Conservation (phyloP, 2,329 filamentous ascomycete species). For the Alternaria atra region DNA sequence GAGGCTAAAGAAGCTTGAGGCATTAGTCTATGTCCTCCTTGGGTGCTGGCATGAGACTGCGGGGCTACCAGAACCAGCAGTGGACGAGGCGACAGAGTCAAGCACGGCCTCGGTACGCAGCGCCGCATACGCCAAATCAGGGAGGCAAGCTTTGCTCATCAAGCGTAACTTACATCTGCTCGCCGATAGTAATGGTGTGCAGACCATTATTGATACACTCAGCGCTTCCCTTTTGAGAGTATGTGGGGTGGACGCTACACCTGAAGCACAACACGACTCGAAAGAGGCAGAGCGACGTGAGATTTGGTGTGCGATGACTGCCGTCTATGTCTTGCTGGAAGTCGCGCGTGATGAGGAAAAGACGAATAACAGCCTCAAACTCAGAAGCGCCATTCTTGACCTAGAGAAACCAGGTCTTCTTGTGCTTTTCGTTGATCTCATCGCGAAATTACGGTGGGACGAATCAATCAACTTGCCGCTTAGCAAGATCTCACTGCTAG, state of each 20-base stretch:
- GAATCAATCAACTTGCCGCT: slow-evolving; percentile 67
- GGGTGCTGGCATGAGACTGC: slow-evolving; percentile 62
- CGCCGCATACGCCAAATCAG: slow-evolving; percentile 43
- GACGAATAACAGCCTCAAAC: slow-evolving; percentile 61
- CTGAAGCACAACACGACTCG: slow-evolving; percentile 40
- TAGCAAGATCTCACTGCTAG: slow-evolving; percentile 72
- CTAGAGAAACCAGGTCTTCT: slow-evolving; percentile 68
- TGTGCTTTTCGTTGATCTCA: slow-evolving; percentile 73
- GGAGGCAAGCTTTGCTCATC: slow-evolving; percentile 56
- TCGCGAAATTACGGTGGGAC: slow-evolving; percentile 64
- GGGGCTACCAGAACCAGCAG: slow-evolving; percentile 40
- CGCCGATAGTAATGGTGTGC: slow-evolving; percentile 52
- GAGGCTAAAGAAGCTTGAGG: slow-evolving; percentile 52
- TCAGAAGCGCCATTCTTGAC: slow-evolving; percentile 48
- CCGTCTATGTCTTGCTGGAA: slow-evolving; percentile 61
- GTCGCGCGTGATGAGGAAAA: slow-evolving; percentile 51
- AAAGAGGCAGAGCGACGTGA: slow-evolving; percentile 54
- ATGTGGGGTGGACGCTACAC: slow-evolving; percentile 38
- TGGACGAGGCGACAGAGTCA: slow-evolving; percentile 14
- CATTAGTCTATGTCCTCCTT: slow-evolving; percentile 57
- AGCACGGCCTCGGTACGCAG: slow-evolving; percentile 12
- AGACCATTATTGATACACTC: slow-evolving; percentile 52
- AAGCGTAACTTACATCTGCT: slow-evolving; percentile 55
- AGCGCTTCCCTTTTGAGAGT: slow-evolving; percentile 44
- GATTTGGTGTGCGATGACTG: slow-evolving; percentile 60